A percentile compares a stretch with the other conserved stretches of the same genome.
phyloP scores from a whole-genome alignment of 257 asterid genomes.

The Plantago major region DNA sequence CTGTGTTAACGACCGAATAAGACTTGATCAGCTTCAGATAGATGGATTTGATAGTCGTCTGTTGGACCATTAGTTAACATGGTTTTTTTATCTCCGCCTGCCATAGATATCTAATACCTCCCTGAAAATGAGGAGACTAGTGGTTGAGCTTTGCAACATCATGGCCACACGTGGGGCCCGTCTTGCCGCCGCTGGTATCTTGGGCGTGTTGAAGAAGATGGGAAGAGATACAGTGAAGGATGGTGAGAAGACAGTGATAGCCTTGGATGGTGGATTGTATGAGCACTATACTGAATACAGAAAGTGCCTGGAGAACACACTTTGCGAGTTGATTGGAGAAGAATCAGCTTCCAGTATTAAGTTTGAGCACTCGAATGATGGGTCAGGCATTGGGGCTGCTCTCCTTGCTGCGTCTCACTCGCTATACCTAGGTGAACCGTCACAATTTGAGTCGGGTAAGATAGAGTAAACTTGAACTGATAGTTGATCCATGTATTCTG shows the following conservation, averaged over 20 bases:
- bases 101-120: constrained; percentile 60
- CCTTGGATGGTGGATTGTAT: constrained; percentile 81
- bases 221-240: constrained; percentile 46
- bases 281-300: constrained; percentile 71
- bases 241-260: constrained; percentile 55
- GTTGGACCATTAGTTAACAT: too few species aligned
- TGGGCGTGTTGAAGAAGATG: constrained; percentile 74
- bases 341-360: constrained; percentile 31
- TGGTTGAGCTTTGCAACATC: constrained; percentile 61
- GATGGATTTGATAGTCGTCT: too few species aligned
- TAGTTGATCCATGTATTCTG: neutral
- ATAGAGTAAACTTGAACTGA: neutral
- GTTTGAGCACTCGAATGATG: constrained; percentile 70
- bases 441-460: neutral
- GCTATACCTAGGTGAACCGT: constrained; percentile 27
- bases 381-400: constrained; percentile 91
- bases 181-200: constrained; percentile 72
- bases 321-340: constrained; percentile 55
- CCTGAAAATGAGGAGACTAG: constrained; percentile 42
- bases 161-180: constrained; percentile 79
- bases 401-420: constrained; percentile 85
- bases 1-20: too few species aligned
- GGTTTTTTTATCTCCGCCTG: neutral
- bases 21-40: too few species aligned
- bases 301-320: constrained; percentile 45